phyloP scores from a whole-genome alignment of 768 basidiomycete species.

The Amanita jacksonii region DNA sequence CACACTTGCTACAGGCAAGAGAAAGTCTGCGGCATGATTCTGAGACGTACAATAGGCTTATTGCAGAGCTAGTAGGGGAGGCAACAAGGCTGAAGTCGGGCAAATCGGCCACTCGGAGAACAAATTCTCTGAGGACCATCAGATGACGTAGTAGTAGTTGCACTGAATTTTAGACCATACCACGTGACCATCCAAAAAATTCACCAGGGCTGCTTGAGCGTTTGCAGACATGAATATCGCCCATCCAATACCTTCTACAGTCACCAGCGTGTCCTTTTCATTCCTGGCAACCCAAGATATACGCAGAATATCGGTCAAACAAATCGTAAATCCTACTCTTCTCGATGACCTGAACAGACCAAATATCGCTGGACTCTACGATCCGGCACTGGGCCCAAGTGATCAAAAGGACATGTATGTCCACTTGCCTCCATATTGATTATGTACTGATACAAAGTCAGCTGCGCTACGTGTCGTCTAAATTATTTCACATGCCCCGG shows the following conservation, averaged over 20 bases:
- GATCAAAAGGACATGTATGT: constrained; percentile 86
- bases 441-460: constrained; percentile 24
- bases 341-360: constrained; percentile 92
- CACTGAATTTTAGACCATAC: constrained; percentile 6
- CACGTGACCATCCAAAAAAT: constrained; percentile 4
- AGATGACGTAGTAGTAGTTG: constrained; percentile 33
- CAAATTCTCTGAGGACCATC: constrained; percentile 26
- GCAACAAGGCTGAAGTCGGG: constrained; percentile 76
- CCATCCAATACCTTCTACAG: constrained; percentile 76
- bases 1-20: constrained; percentile 71
- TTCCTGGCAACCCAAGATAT: constrained; percentile 85
- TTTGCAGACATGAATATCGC: constrained; percentile 75
- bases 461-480: constrained; percentile 89
- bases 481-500: constrained; percentile 95
- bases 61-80: constrained; percentile 87
- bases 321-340: constrained; percentile 87
- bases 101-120: constrained; percentile 33
- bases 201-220: not conserved
- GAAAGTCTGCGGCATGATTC: constrained; percentile 81
- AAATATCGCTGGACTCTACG: constrained; percentile 87
- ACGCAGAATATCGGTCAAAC: constrained; percentile 92
- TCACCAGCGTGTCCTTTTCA: constrained; percentile 83
- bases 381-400: constrained; percentile 89
- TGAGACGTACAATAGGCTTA: constrained; percentile 84
- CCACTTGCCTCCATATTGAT: not conserved